Evolutionary conservation across 148 eudicot species (phyloP), one percentile per base, ranked within the genome.

Genomic region (Vaccinium vitisidaea): DNA sequence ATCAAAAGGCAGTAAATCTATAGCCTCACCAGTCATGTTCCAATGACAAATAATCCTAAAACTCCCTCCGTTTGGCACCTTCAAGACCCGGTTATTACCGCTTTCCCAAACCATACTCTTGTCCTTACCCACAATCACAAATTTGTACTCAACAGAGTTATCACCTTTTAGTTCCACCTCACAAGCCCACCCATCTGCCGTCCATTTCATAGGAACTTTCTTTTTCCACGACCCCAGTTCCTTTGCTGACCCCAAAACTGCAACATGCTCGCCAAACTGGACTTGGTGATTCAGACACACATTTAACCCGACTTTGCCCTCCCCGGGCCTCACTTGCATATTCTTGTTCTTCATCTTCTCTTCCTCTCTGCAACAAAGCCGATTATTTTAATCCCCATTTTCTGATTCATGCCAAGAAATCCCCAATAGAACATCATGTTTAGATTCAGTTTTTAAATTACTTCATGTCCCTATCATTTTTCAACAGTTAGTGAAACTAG

Each of bases 171-270:
- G 49, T 65, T 97, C 95, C 83, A 93, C 71, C 43, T 92, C 85
- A 77, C 89, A 89, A 36, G 93, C 88, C 99, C 99, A 97, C 86
- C 98, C 99, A 83, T 88, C 88, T 80, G 91, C 92, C 0, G 96
- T 93, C 99, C 99, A 97, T 48, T 76, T 70, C 98, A 97, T 89
- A 23, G 87, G 78, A 82, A 91, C 89, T 70, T 90, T 75, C 83
- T 95, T 90, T 86, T 92, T 91, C 99, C 99, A 97, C 14, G 94
- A 92, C 56, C 99, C 99, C 70, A 97, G 80, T 46, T 95, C 98
- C 88, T 88, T 89, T 50, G 77, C 67, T 19, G 99, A 97, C 21
- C 98, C 98, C 81, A 92, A 83, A 48, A 97, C 76, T 36, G 87
- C 92, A 75, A 95, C 91, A 80, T 88, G 89, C 86, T 97, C 99